Conservation (phyloP, 148 eudicot genomes). For the Silene latifolia region DNA sequence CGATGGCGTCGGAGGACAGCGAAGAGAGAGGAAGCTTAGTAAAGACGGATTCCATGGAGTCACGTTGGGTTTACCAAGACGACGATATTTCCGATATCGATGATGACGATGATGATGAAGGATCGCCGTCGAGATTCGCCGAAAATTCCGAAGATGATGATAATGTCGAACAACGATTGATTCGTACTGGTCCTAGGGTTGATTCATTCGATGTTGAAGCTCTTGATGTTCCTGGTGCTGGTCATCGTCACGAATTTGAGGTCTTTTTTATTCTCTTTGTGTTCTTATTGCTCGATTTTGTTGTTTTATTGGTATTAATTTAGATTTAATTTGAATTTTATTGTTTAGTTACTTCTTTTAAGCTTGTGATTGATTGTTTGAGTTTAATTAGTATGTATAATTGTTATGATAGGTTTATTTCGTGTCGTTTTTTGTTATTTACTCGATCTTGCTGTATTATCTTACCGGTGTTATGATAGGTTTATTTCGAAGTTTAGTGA, state of each 20-base stretch:
- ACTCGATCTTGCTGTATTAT: no score
- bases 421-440: no score
- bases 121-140: background rate
- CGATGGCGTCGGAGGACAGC: constrained; percentile 36
- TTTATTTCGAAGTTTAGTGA: background rate
- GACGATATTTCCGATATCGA: constrained; percentile 55
- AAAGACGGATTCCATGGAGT: constrained; percentile 76
- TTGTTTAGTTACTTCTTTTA: no score
- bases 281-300: background rate
- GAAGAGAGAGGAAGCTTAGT: constrained; percentile 52
- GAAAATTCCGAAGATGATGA: constrained; percentile 55
- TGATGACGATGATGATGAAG: no score
- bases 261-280: constrained; percentile 23
- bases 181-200: constrained; percentile 83
- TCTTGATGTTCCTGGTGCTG: constrained; percentile 83
- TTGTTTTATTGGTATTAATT: no score
- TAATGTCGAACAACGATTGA: constrained; percentile 54
- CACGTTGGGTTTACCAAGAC: constrained; percentile 68
- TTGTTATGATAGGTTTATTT: no score
- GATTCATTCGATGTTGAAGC: constrained; percentile 97
- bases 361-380: no score
- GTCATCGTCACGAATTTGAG: constrained; percentile 69
- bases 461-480: background rate
- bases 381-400: no score
- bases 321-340: background rate